A percentile compares a stretch with the other conserved stretches of the same genome.
Conservation (phyloP, 352 stramenopile species). For the Phytophthora quininea region DNA sequence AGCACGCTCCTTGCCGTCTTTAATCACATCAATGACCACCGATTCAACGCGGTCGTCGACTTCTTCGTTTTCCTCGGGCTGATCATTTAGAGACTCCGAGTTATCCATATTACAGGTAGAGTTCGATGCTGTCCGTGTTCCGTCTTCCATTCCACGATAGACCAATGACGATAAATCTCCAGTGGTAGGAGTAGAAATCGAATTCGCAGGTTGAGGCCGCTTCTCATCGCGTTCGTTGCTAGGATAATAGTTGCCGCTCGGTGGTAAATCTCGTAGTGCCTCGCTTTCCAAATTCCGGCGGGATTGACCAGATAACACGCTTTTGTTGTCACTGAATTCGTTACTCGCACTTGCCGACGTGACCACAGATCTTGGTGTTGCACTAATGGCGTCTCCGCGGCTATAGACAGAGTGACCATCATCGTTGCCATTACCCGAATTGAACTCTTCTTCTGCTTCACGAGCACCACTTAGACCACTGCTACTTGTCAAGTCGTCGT, state of each 20-base stretch:
- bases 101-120: constrained; percentile 7
- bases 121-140: not conserved
- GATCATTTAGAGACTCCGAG: not conserved
- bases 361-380: constrained; percentile 10
- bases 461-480: not conserved
- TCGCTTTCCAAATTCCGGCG: constrained; percentile 27
- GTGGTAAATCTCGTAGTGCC: constrained; percentile 17
- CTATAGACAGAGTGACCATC: constrained; percentile 13
- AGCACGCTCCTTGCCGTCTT: constrained; percentile 56
- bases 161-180: constrained; percentile 45
- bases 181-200: constrained; percentile 13
- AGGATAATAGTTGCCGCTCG: constrained; percentile 19
- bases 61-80: constrained; percentile 46
- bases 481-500: constrained; percentile 18
- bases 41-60: constrained; percentile 48
- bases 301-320: constrained; percentile 5
- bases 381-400: not conserved
- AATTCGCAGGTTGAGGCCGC: constrained; percentile 19
- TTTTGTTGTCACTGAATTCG: constrained; percentile 21
- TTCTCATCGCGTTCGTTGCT: constrained; percentile 17
- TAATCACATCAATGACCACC: constrained; percentile 53
- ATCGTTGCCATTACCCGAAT: constrained; percentile 12
- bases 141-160: constrained; percentile 28
- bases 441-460: constrained; percentile 14
- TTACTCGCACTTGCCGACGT: constrained; percentile 19